Base-by-base conservation (phyloP, 1,284 basidiomycete genomes). In the Porodaedalea pini region DNA sequence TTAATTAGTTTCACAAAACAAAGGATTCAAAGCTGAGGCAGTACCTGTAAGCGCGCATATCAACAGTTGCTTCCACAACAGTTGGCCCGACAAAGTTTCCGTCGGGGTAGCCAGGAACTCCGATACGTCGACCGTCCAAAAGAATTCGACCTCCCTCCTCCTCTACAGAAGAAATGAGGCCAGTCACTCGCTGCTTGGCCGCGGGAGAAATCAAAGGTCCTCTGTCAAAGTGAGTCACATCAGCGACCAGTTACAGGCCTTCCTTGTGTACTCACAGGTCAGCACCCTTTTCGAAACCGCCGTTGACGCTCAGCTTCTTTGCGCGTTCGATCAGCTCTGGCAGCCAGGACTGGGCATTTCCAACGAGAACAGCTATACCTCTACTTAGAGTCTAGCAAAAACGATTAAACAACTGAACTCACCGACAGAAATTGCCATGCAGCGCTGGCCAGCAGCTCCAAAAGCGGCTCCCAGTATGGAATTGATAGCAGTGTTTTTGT, bases 1-100 rank as follows among this genome's bases (percentile, higher is more conserved):
- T n/a, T 40, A 51, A 31, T 58, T 51, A 64, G 39, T 29, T 15
- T 60, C 5, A 8, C 17, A 29, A 21, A 47, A 3, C 40, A 15
- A 45, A 11, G 13, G 23, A n/a, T 17, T 51, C 47, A 51, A 41
- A 54, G 21, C 34, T 64, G 70, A 47, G 29, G 5, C 68, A 79
- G 57, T 65, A 94, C 92, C 84, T 78, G 77, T 99, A 98, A 63
- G 89, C 92, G 60, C 78, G 80, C 94, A 98, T 97, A 15, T 79
- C 79, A 5, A 89, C 89, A 17, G 78, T 80, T 4, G 85, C 92
- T 70, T 96, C 86, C 58, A 98, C 81, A 53, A 99, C 79, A 3
- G 94, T 96, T 0, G 96, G 94, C 2, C 94, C 96, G 61, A 99
- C 86, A 71, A 96, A 99, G 77, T 98, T 98, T 32, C 96, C 96